phyloP scores from a whole-genome alignment of 1,284 basidiomycete genomes.

The Athelia psychrophila region DNA sequence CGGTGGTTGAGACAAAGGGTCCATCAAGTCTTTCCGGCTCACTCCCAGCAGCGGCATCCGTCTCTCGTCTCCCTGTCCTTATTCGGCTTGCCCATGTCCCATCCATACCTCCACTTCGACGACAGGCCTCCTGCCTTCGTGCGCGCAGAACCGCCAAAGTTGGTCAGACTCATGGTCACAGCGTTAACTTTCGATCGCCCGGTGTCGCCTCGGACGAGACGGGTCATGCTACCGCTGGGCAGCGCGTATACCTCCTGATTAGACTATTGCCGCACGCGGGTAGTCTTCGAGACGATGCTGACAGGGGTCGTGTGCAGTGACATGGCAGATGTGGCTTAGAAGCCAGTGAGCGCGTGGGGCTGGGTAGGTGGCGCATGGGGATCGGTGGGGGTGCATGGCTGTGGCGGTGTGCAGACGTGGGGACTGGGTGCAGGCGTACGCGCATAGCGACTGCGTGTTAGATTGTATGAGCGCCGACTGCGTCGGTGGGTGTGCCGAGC shows the following conservation, averaged over 20 bases:
- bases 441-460: too few relatives aligned
- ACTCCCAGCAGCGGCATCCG: slow-evolving; percentile 34
- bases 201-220: slow-evolving; percentile 50
- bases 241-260: slow-evolving; percentile 42
- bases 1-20: slow-evolving; percentile 37
- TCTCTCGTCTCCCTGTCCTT: slow-evolving; percentile 48
- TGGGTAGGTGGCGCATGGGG: too few relatives aligned
- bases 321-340: too few relatives aligned
- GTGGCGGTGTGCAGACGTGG: too few relatives aligned
- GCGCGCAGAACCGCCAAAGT: slow-evolving; percentile 3
- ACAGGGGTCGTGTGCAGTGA: too few relatives aligned
- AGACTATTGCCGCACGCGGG: slow-evolving; percentile 56
- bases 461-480: too few relatives aligned
- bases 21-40: slow-evolving; percentile 30
- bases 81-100: slow-evolving; percentile 60
- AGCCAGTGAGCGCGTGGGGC: too few relatives aligned
- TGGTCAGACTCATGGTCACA: background rate
- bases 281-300: too few relatives aligned
- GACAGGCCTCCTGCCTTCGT: slow-evolving; percentile 27
- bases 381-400: too few relatives aligned
- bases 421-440: too few relatives aligned
- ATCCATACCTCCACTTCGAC: slow-evolving; percentile 62
- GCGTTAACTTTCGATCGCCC: slow-evolving; percentile 29
- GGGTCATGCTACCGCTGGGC: slow-evolving; percentile 33
- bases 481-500: too few relatives aligned